phyloP scores from a whole-genome alignment of 2,329 filamentous ascomycete species.

The Penicillium sp. region DNA sequence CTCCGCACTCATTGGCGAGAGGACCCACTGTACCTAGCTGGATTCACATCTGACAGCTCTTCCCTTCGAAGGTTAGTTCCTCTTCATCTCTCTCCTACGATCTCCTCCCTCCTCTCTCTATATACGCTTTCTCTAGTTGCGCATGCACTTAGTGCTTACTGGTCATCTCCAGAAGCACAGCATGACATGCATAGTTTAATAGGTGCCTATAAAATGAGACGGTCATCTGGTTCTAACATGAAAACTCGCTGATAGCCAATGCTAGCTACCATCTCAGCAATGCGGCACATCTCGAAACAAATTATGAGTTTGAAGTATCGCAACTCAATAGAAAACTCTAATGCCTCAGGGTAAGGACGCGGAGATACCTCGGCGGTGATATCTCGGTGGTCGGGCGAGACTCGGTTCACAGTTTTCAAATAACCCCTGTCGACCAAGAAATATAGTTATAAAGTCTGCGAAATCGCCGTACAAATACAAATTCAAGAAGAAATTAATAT shows the following conservation, averaged over 20 bases:
- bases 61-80: not conserved
- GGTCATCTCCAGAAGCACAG: not conserved
- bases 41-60: not conserved
- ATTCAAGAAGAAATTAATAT: not conserved
- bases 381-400: not conserved
- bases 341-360: not conserved
- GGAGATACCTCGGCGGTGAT: constrained; percentile 2
- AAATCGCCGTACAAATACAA: not conserved
- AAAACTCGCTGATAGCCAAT: not conserved
- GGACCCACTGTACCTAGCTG: not conserved
- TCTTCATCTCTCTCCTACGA: not conserved
- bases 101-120: not conserved
- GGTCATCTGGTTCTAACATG: not conserved
- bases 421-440: not conserved
- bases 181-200: not conserved
- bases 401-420: constrained; percentile 5
- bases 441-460: constrained; percentile 2
- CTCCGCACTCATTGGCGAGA: not conserved
- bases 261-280: not conserved
- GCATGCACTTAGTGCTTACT: not conserved
- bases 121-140: not conserved
- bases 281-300: not conserved
- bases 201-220: not conserved
- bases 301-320: too few species aligned
- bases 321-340: not conserved